Base-by-base conservation (phyloP, 177 flowering plant species). In the Vitis hybrid region DNA sequence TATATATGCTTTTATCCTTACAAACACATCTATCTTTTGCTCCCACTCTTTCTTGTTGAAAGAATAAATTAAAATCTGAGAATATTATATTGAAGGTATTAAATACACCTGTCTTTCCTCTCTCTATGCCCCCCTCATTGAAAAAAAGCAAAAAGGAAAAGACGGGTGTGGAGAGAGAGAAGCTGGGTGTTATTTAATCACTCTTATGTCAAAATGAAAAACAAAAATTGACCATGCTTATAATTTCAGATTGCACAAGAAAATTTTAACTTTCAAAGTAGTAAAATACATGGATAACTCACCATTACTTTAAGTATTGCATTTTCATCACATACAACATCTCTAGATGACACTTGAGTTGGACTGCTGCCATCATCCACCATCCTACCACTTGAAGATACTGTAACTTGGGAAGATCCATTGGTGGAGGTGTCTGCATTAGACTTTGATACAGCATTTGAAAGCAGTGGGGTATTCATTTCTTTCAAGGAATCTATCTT, bases 241-340 rank as follows among this genome's bases (percentile, higher is more conserved):
- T 10, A 15, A 14, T 12, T 15, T 52, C 10, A 19, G 11, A 50
- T 11, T 14, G 64, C 52, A 54, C 22, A 16, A 69, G 22, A 4
- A 3, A n/a, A 53, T 51, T 15, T 26, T 48, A 9, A 11, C 9
- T 13, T 16, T 18, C 14, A 56, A 68, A 5, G 31, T 19, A n/a
- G 1, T n/a, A 3, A 59, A 68, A 51, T 10, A 54, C 29, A 18
- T 31, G 1, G 3, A 66, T 26, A 57, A 80, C 97, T 90, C 70
- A 96, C 99, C 99, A 96, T 96, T 26, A 96, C 99, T 87, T 96
- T 96, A 3, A 96, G 87, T 59, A 96, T 92, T 55, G 98, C 97
- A 81, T 69, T 82, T 83, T 96, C 99, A 75, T 96, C 99, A 74
- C 89, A 90, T 16, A 78, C 67, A 62, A 79, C 68, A 59, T 90